These are phyloP conservation scores for Carex parvula DNA, from an alignment of 176 grass and related monocot species.

Conservation along the genomic window DNA sequence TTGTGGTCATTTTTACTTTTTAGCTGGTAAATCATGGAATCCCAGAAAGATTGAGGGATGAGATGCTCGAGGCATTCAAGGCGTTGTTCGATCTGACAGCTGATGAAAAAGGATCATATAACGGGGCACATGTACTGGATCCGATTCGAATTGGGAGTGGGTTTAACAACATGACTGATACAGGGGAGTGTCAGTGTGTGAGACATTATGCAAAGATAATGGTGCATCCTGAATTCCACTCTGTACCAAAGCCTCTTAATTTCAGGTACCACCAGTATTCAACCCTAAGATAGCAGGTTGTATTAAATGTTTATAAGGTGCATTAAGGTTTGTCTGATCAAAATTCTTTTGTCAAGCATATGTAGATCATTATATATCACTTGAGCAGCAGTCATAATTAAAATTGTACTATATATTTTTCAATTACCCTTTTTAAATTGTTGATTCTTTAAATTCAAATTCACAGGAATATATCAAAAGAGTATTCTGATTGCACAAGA, in stretches of 20 bases:
- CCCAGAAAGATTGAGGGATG: constrained; percentile 36
- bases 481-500: constrained; percentile 44
- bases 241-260: constrained; percentile 38
- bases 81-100: constrained; percentile 41
- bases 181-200: constrained; percentile 19
- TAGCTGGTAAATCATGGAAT: constrained; percentile 75
- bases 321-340: background rate
- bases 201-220: constrained; percentile 65
- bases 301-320: background rate
- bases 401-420: too few relatives aligned
- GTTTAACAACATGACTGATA: constrained; percentile 46
- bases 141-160: constrained; percentile 50
- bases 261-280: constrained; percentile 39
- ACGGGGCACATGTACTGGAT: constrained; percentile 37
- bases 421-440: background rate
- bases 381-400: too few relatives aligned
- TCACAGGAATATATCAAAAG: constrained; percentile 37
- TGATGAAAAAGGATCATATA: constrained; percentile 42
- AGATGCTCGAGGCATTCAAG: constrained; percentile 23
- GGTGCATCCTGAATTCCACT: constrained; percentile 60
- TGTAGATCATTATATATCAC: background rate
- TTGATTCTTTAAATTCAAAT: background rate
- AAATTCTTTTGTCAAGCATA: background rate
- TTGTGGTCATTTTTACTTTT: background rate
- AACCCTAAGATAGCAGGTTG: background rate